A percentile compares a stretch with the other conserved stretches of the same genome.
Evolutionary conservation across 148 eudicot genomes (phyloP).

Genomic region (Vaccinium vitisidaea): DNA sequence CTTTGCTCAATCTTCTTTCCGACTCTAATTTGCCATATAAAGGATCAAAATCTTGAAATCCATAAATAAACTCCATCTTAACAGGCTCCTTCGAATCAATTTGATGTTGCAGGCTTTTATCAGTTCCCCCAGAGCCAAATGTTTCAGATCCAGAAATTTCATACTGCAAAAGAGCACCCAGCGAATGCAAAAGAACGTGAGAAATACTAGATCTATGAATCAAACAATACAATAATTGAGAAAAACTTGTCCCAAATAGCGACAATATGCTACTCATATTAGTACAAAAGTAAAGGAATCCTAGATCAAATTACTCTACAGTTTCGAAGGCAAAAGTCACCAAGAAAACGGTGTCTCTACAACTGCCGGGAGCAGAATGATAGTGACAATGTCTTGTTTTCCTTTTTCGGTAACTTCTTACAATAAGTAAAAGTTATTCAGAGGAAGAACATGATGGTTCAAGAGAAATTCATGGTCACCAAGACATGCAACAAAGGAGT

Average conservation of each 20-base stretch:
- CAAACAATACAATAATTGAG: not conserved
- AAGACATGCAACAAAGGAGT: not conserved
- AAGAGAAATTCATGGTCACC: not conserved
- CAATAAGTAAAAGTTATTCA: not conserved
- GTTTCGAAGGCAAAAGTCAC: not conserved
- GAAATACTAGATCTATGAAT: not conserved
- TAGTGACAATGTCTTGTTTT: not conserved
- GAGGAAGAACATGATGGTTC: not conserved
- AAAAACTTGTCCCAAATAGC: not conserved
- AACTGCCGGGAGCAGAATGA: not conserved
- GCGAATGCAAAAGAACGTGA: constrained; percentile 21
- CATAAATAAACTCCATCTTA: constrained; percentile 31
- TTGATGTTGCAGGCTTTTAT: constrained; percentile 31
- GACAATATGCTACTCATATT: not conserved
- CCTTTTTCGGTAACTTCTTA: constrained; percentile 4
- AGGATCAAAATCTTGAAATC: constrained; percentile 45
- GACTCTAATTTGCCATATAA: constrained; percentile 39
- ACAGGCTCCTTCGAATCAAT: constrained; percentile 35
- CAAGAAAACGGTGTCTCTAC: not conserved
- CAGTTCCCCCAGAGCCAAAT: constrained; percentile 35
- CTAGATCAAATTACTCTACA: not conserved
- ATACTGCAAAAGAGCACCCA: constrained; percentile 42
- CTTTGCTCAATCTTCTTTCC: constrained; percentile 34
- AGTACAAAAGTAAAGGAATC: not conserved
- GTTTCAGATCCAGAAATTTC: constrained; percentile 33